Conservation (phyloP, 2,329 filamentous ascomycete genomes). For the Raffaelea ambrosiae region DNA sequence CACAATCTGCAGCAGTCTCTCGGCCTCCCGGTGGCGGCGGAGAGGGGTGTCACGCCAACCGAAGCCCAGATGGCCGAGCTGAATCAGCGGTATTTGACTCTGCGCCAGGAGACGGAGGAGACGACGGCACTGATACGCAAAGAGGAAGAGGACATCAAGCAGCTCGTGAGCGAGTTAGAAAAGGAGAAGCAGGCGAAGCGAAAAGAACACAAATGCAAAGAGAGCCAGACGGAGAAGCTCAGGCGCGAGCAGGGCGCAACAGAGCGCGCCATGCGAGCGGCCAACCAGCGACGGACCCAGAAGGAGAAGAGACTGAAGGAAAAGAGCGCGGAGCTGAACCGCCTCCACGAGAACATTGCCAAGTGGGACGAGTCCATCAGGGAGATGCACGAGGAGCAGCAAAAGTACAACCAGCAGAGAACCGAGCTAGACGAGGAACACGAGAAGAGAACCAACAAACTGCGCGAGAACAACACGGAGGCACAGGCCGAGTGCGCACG, state of each 20-base stretch:
- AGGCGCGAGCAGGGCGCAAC: constrained; percentile 72
- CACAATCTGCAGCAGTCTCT: constrained; percentile 19
- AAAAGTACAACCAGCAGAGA: constrained; percentile 46
- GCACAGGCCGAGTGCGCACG: constrained; percentile 56
- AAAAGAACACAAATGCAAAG: constrained; percentile 75
- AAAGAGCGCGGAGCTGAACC: constrained; percentile 59
- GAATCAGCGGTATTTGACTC: constrained; percentile 69
- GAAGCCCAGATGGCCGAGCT: constrained; percentile 53
- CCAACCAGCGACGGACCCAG: constrained; percentile 66
- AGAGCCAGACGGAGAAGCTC: constrained; percentile 78
- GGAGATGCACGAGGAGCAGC: constrained; percentile 48
- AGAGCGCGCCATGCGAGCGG: constrained; percentile 75
- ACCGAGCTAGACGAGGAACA: constrained; percentile 40
- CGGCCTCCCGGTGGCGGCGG: constrained; percentile 53
- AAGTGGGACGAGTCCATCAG: constrained; percentile 59
- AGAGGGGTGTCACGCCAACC: too few species aligned
- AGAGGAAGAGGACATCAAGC: constrained; percentile 63
- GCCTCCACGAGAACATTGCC: constrained; percentile 59
- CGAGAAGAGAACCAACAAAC: constrained; percentile 40
- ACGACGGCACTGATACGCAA: constrained; percentile 58
- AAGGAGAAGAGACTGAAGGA: constrained; percentile 65
- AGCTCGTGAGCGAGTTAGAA: constrained; percentile 58
- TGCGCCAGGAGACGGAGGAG: constrained; percentile 78
- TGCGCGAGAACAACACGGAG: constrained; percentile 46
- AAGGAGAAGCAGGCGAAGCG: constrained; percentile 73